Conservation (phyloP, 371 early-diverging fungal species). For the Mortierella sp. region DNA sequence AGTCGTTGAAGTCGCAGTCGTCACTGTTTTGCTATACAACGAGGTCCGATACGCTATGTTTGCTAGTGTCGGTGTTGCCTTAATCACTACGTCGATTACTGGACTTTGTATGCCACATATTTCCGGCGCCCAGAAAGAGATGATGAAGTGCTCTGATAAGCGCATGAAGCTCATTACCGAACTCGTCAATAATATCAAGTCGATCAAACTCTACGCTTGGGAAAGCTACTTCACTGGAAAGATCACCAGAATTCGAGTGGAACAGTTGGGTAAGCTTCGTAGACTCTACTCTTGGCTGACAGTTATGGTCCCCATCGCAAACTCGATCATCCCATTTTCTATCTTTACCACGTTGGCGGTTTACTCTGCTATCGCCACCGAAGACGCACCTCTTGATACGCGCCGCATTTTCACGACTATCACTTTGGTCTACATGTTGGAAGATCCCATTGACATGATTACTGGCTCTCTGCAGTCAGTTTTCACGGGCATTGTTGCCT, state of each 20-base stretch:
- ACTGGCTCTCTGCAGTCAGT: constrained; percentile 21
- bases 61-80: constrained; percentile 19
- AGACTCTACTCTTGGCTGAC: constrained; percentile 47
- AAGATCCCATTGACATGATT: constrained; percentile 83
- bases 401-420: constrained; percentile 74
- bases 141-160: constrained; percentile 34
- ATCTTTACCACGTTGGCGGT: constrained; percentile 59
- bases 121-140: constrained; percentile 28
- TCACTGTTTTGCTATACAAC: constrained; percentile 78
- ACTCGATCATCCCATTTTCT: constrained; percentile 59
- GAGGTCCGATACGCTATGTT: constrained; percentile 33
- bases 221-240: constrained; percentile 60
- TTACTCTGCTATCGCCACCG: constrained; percentile 66
- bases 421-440: constrained; percentile 89
- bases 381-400: constrained; percentile 66
- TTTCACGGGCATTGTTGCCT: constrained; percentile 27
- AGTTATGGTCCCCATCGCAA: constrained; percentile 28
- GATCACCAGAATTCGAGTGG: constrained; percentile 65
- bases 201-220: constrained; percentile 69
- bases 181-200: constrained; percentile 44
- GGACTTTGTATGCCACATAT: constrained; percentile 3
- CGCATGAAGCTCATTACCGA: constrained; percentile 58
- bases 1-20: constrained; percentile 84
- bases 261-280: constrained; percentile 57
- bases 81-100: background rate